Evolutionary conservation across 257 asterid species (phyloP).

Genomic region (Pogostemon cablin): DNA sequence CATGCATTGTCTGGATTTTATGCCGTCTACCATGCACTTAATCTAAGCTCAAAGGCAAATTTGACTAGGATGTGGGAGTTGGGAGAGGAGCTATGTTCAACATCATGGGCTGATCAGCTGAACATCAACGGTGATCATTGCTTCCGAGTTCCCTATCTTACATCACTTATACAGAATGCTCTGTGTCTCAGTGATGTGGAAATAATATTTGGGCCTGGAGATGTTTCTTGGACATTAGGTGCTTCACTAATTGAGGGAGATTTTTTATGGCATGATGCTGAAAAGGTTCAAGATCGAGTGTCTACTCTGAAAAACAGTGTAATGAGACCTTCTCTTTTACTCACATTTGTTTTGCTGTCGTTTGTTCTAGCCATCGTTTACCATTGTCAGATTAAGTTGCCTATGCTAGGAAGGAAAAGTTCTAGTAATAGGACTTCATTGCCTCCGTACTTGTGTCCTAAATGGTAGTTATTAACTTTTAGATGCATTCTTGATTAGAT

Average conservation of each 20-base stretch:
- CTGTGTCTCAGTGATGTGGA: constrained; percentile 66
- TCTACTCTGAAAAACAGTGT: constrained; percentile 31
- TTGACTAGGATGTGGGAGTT: constrained; percentile 52
- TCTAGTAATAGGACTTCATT: constrained; percentile 43
- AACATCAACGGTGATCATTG: constrained; percentile 48
- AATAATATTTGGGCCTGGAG: constrained; percentile 73
- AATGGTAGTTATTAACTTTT: constrained; percentile 37
- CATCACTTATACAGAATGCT: constrained; percentile 62
- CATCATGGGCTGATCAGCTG: constrained; percentile 40
- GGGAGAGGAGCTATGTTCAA: constrained; percentile 55
- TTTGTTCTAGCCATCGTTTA: constrained; percentile 53
- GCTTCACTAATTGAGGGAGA: constrained; percentile 77
- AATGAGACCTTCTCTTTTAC: constrained; percentile 48
- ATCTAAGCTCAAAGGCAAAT: constrained; percentile 60
- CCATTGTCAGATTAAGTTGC: constrained; percentile 59
- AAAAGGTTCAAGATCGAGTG: constrained; percentile 28
- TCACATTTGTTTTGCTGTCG: constrained; percentile 48
- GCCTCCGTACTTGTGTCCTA: constrained; percentile 53
- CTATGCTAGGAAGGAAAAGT: constrained; percentile 57
- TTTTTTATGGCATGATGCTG: constrained; percentile 47
- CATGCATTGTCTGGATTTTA: constrained; percentile 82
- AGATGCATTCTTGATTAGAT: constrained; percentile 28
- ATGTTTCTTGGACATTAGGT: constrained; percentile 82
- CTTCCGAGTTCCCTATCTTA: constrained; percentile 64
- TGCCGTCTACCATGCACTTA: constrained; percentile 56